These are phyloP conservation scores for Malus hybrid DNA, from an alignment of 331 rosid genomes.

Conservation along the genomic window DNA sequence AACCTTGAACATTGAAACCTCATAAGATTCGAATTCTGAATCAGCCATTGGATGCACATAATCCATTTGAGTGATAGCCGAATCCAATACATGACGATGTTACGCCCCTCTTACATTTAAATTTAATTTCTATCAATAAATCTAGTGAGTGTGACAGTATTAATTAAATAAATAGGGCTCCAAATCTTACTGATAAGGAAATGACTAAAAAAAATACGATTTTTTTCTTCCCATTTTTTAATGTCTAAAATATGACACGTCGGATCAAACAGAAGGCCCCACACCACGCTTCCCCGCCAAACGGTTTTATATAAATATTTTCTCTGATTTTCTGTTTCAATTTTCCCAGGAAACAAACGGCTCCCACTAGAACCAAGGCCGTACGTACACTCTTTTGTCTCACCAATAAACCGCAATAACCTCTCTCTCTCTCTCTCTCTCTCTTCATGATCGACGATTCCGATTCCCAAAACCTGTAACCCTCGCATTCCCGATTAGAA, in stretches of 20 bases:
- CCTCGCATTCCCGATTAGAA: background rate
- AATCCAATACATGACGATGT: background rate
- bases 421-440: background rate
- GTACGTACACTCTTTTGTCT: too few species aligned
- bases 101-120: background rate
- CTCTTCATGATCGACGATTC: conserved; percentile 4
- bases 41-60: too few species aligned
- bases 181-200: background rate
- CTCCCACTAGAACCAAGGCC: too few species aligned
- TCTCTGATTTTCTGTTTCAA: too few species aligned
- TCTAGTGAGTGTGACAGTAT: background rate
- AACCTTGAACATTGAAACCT: too few species aligned
- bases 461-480: background rate
- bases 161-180: background rate
- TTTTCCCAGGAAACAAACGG: too few species aligned
- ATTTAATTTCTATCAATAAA: background rate
- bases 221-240: background rate
- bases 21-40: too few species aligned
- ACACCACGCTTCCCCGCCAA: too few species aligned
- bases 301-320: too few species aligned
- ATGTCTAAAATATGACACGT: background rate
- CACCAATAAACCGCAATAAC: too few species aligned
- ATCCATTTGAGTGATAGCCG: rapidly evolving
- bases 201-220: background rate
- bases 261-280: background rate